Conservation (phyloP, 2,329 filamentous ascomycete species). For the Trichoderma atrobrunneum region DNA sequence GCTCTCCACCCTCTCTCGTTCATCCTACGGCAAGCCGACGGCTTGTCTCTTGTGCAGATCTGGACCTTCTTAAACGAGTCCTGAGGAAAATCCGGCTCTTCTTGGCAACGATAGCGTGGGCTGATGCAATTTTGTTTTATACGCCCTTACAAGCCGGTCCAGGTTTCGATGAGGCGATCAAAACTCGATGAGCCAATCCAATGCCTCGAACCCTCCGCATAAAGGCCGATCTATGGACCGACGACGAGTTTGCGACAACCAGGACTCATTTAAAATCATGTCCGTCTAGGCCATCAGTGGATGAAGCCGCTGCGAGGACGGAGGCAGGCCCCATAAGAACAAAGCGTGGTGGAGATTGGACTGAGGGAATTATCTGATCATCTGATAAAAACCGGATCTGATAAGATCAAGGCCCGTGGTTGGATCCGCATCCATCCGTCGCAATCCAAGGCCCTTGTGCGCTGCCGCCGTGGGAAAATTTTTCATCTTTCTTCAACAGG, state of each 20-base stretch:
- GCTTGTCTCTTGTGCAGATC: neutral
- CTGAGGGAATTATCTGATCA: conserved; percentile 52
- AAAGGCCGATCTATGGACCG: conserved; percentile 17
- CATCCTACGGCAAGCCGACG: too few relatives aligned
- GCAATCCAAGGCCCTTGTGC: neutral
- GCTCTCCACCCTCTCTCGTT: neutral
- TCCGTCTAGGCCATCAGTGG: neutral
- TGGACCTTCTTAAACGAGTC: conserved; percentile 6
- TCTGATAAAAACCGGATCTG: conserved; percentile 51
- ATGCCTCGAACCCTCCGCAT: neutral
- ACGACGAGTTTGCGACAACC: neutral
- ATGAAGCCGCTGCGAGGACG: conserved; percentile 14
- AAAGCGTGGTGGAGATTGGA: conserved; percentile 32
- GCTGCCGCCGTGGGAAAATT: neutral
- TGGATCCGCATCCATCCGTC: conserved; percentile 13
- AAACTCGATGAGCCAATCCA: conserved; percentile 9
- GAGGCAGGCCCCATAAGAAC: conserved; percentile 11
- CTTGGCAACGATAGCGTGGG: conserved; percentile 13
- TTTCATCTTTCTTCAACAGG: neutral
- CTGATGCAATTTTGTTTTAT: conserved; percentile 11
- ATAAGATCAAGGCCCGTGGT: conserved; percentile 35
- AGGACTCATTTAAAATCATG: neutral
- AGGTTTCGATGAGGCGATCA: conserved; percentile 14
- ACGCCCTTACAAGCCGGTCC: neutral
- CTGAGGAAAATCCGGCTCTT: neutral